A percentile compares a stretch with the other conserved stretches of the same genome.
These are phyloP conservation scores for Fusarium chaquense DNA, from an alignment of 2,329 filamentous ascomycete species.

Conservation along the genomic window DNA sequence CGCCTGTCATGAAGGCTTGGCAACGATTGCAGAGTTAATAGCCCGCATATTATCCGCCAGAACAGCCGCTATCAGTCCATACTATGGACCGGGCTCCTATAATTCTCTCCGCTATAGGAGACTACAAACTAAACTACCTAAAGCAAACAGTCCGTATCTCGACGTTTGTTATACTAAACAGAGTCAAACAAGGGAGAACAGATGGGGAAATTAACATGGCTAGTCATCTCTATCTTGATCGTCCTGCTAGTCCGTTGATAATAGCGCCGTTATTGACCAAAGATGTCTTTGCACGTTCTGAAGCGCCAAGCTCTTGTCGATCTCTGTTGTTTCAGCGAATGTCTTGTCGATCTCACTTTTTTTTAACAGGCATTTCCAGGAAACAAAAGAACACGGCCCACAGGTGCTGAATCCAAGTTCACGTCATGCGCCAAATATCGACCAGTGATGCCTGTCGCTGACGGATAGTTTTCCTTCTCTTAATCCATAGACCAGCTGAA, in stretches of 20 bases:
- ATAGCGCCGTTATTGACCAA: constrained; percentile 28
- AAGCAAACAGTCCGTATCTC: background rate
- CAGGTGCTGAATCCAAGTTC: constrained; percentile 15
- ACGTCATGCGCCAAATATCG: constrained; percentile 32
- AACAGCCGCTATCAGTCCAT: constrained; percentile 16
- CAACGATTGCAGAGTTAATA: constrained; percentile 25
- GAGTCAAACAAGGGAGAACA: constrained; percentile 1
- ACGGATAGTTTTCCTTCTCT: constrained; percentile 12
- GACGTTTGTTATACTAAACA: background rate
- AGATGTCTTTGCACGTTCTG: constrained; percentile 23
- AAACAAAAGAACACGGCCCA: constrained; percentile 27
- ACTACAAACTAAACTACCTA: background rate
- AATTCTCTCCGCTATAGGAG: constrained; percentile 41
- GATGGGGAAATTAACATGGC: constrained; percentile 43
- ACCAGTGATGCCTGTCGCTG: constrained; percentile 16
- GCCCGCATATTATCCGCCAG: constrained; percentile 17
- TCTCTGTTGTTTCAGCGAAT: constrained; percentile 32
- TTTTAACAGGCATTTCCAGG: constrained; percentile 11
- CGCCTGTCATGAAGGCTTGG: constrained; percentile 34
- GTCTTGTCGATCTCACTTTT: constrained; percentile 38
- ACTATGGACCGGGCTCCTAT: background rate
- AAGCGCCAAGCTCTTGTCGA: constrained; percentile 28
- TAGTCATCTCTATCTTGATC: constrained; percentile 19
- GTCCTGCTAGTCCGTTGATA: constrained; percentile 29
- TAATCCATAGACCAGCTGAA: constrained; percentile 6